phyloP scores from a whole-genome alignment of 208 protist genomes.

The Zelonia costaricensis region DNA sequence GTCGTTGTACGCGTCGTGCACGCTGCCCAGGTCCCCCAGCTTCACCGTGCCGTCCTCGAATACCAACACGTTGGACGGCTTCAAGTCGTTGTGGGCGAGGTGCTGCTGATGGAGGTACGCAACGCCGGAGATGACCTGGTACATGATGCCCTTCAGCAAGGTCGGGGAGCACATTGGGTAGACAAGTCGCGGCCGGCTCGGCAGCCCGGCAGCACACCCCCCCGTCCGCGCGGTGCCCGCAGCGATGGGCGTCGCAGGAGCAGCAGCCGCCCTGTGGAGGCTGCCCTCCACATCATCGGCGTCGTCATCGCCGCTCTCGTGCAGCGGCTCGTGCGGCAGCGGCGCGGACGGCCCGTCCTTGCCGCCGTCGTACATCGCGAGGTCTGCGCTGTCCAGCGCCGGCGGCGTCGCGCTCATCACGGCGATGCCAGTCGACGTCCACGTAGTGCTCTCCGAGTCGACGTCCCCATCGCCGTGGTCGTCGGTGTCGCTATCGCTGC shows the following conservation, averaged over 20 bases:
- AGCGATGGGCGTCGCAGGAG: too few species aligned
- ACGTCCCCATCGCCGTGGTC: neutral
- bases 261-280: too few species aligned
- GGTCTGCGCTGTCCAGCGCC: neutral
- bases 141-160: conserved; percentile 73
- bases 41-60: conserved; percentile 78
- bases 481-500: neutral
- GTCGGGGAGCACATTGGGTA: conserved; percentile 48
- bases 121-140: conserved; percentile 71
- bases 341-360: neutral
- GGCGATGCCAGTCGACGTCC: neutral
- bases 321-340: too few species aligned
- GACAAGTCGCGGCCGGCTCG: conserved; percentile 5
- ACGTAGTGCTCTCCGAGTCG: conserved; percentile 4
- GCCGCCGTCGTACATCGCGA: neutral
- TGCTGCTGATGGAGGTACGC: conserved; percentile 77
- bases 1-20: conserved; percentile 56
- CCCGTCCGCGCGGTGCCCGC: neutral
- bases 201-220: neutral
- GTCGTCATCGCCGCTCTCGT: too few species aligned
- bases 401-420: conserved; percentile 29
- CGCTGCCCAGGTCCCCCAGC: conserved; percentile 72
- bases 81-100: conserved; percentile 86
- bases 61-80: conserved; percentile 81
- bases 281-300: too few species aligned